Evolutionary conservation across 345 rosid species (phyloP).

Genomic region (Ricinus communis): DNA sequence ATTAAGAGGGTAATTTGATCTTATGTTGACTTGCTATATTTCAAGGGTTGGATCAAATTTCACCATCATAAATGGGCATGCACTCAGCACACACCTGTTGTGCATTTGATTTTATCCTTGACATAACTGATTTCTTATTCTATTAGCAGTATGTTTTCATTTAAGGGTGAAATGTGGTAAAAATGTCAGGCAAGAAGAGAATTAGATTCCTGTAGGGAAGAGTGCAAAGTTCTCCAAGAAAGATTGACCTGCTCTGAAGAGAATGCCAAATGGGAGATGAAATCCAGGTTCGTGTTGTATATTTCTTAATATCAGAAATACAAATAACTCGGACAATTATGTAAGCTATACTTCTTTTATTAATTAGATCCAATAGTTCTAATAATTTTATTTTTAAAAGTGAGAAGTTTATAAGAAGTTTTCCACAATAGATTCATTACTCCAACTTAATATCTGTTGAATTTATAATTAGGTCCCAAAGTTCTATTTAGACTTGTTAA

Average conservation of each 20-base stretch:
- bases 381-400: too few species aligned
- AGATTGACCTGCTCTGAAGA: conserved; percentile 43
- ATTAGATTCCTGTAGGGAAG: conserved; percentile 55
- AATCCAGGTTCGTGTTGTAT: conserved; percentile 52
- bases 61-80: background rate
- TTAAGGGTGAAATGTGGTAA: conserved; percentile 7
- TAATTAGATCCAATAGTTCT: background rate
- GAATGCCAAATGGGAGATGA: conserved; percentile 42
- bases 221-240: conserved; percentile 51
- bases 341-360: background rate
- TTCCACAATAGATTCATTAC: too few species aligned
- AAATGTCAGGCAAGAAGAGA: conserved; percentile 54
- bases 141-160: background rate
- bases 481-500: too few species aligned
- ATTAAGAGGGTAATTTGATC: background rate
- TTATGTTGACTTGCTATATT: background rate
- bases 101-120: background rate
- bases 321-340: background rate
- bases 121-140: background rate
- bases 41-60: background rate
- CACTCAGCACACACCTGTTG: too few species aligned
- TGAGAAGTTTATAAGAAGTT: too few species aligned
- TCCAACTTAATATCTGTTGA: too few species aligned
- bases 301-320: background rate
- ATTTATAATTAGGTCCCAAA: too few species aligned